Evolutionary conservation across 2,329 filamentous ascomycete species (phyloP), one percentile per base, ranked within the genome.

Genomic region (Aspergillus transmontanensis): DNA sequence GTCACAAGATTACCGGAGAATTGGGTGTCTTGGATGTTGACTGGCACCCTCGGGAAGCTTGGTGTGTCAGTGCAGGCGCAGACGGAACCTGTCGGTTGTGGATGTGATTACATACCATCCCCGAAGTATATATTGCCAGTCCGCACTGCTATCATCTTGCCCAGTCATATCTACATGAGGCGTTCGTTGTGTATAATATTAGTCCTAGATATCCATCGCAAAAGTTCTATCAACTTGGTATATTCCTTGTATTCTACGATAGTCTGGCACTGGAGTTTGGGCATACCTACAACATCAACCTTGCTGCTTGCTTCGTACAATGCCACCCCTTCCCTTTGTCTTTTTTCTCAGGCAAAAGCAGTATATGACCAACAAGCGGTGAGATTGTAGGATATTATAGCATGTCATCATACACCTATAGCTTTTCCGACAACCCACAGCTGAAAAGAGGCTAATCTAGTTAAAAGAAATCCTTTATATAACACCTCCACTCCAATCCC

Each of bases 41-140:
- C 74, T 99, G 96, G 96, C 95, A 99, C 82, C 93, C 93, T 6
- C 87, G 86, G 67, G 92, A 98, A 79, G 93, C 94, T 2, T 98
- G 95, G 95, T 90, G 91, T 79, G 89, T 97, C 59, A 96, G 91
- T 82, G 94, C 94, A 54, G 95, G 95, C 70, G 94, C 94, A 1
- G 95, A 99, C 82, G 94, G 94, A 48, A 96, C 91, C 16, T 92
- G 93, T 79, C 89, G 94, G 72, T 80, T 99, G 76, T 99, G 94
- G 94, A 91, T 89, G 76, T 90, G 76, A 73, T 72, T 67, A 60
- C 61, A 61, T 36, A 58, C 64, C 32, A 54, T 58, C 50, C 53
- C 66, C 57, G 57, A 34, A 68, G 64, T 70, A 66, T 68, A 69
- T 69, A 69, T 68, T 68, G 64, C 68, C 57, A 58, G 60, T 67